Evolutionary conservation across 1,284 basidiomycete genomes (phyloP).

Genomic region (Blastosporella zonata): DNA sequence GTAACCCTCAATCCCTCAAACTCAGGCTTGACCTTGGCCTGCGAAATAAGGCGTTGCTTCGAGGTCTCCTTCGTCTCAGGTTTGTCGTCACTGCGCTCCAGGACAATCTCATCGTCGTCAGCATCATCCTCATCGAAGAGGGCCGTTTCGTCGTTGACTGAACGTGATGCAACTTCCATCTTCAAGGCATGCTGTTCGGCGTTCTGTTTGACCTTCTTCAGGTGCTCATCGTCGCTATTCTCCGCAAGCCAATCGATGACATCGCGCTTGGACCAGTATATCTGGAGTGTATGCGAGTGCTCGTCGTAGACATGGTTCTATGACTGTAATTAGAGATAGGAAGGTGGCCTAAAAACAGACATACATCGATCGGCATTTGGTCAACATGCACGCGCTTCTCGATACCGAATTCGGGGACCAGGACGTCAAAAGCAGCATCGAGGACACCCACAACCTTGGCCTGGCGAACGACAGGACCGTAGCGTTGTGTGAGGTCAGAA

Average conservation of each 20-base stretch:
- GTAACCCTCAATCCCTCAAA: slow-evolving; percentile 81
- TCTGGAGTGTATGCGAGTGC: slow-evolving; percentile 83
- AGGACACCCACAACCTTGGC: slow-evolving; percentile 93
- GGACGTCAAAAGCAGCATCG: slow-evolving; percentile 94
- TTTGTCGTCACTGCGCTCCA: slow-evolving; percentile 56
- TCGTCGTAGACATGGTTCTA: slow-evolving; percentile 95
- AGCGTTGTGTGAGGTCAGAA: slow-evolving; percentile 88
- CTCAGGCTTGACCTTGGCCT: slow-evolving; percentile 62
- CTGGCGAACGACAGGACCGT: slow-evolving; percentile 91
- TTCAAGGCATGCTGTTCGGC: slow-evolving; percentile 81
- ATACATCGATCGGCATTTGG: slow-evolving; percentile 95
- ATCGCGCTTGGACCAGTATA: slow-evolving; percentile 90
- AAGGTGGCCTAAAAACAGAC: slow-evolving; percentile 27
- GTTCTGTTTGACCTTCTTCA: slow-evolving; percentile 88
- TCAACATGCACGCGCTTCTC: slow-evolving; percentile 99
- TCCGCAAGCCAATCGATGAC: slow-evolving; percentile 94
- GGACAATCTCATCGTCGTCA: slow-evolving; percentile 75
- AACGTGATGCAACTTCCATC: slow-evolving; percentile 81
- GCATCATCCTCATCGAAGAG: slow-evolving; percentile 86
- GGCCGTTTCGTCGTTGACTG: slow-evolving; percentile 81
- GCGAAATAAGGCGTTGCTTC: slow-evolving; percentile 76
- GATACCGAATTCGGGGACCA: slow-evolving; percentile 92
- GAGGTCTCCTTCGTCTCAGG: slow-evolving; percentile 54
- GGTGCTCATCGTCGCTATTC: slow-evolving; percentile 90
- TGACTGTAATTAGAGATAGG: slow-evolving; percentile 8